Base-by-base conservation (phyloP, 805 yeast genomes). In the Nakazawaea pomicola region DNA sequence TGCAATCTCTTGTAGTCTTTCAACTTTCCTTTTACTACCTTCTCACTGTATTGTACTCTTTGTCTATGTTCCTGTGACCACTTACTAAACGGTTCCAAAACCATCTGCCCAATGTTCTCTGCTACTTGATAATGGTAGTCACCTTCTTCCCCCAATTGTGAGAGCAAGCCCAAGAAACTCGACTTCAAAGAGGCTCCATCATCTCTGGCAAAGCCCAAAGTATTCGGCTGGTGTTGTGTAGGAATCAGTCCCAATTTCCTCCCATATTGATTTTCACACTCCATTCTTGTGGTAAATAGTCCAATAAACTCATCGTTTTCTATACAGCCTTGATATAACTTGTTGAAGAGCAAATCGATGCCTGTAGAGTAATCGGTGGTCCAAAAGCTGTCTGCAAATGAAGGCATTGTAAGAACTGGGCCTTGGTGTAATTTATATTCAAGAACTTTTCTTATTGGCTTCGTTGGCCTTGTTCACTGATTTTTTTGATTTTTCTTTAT, bases 301-400 rank as follows among this genome's bases (percentile, higher is more conserved):
- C 71, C 72, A 12, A 83, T 66, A 48, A 82, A 79, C 55, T 83
- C 83, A 24, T 75, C 78, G 55, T 84, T 82, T 57, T 87, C 95
- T 19, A 64, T 68, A 42, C 83, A 70, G 0, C 95, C 95, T 50
- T 71, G 74, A 45, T 70, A 64, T 31, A 80, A 62, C 48, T 74
- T 74, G 17, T 62, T 65, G 49, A 78, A 80, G 7, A 80, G 62
- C 2, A 64, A 60, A 38, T 68, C 64, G 35, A 74, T 59, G 28
- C 85, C 80, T 60, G 71, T 61, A 11, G 68, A 62, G 53, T 80
- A 78, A 54, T 83, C 90, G 21, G 66, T 67, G 6, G 88, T 70
- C 95, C 95, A 84, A 61, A 84, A 84, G 50, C 80, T 76, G 50
- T 82, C 87, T 4, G 86, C 78, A 62, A 84, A 83, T 16, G 86